Conservation (phyloP, 2,329 filamentous ascomycete genomes). For the Pseudogymnoascus sp. region DNA sequence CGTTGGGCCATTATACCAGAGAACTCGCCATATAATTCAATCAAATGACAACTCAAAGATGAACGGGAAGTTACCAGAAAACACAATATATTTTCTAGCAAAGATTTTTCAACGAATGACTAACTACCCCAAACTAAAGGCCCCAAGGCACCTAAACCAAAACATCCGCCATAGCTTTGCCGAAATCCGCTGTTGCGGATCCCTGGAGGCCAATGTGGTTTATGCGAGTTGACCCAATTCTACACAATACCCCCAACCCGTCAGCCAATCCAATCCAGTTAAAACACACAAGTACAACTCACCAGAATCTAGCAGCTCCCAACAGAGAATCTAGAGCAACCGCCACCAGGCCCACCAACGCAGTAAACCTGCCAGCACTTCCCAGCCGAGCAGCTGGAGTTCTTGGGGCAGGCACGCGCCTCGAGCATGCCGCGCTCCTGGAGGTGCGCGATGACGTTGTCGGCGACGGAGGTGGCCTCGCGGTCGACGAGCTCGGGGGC, state of each 20-base stretch:
- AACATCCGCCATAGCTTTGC: background rate
- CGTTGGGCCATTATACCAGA: no score
- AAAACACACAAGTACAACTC: background rate
- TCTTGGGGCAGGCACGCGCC: background rate
- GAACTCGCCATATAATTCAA: no score
- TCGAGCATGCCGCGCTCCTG: background rate
- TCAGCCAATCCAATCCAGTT: background rate
- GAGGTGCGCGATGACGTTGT: no score
- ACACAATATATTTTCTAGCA: background rate
- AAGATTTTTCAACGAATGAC: background rate
- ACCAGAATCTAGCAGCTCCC: background rate
- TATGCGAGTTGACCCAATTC: background rate
- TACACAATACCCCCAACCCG: background rate
- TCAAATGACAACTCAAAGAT: no score
- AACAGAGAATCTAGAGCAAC: background rate
- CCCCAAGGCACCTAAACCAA: background rate
- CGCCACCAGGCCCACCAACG: background rate
- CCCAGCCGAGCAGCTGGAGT: background rate
- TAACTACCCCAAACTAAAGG: background rate
- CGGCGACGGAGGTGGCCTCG: no score
- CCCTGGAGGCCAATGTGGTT: background rate
- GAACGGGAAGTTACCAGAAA: background rate
- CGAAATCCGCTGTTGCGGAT: background rate
- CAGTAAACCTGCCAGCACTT: background rate
- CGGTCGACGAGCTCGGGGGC: slow-evolving; percentile 11